These are phyloP conservation scores for Fusarium tjaetaba DNA, from an alignment of 2,329 filamentous ascomycete genomes.

Conservation along the genomic window DNA sequence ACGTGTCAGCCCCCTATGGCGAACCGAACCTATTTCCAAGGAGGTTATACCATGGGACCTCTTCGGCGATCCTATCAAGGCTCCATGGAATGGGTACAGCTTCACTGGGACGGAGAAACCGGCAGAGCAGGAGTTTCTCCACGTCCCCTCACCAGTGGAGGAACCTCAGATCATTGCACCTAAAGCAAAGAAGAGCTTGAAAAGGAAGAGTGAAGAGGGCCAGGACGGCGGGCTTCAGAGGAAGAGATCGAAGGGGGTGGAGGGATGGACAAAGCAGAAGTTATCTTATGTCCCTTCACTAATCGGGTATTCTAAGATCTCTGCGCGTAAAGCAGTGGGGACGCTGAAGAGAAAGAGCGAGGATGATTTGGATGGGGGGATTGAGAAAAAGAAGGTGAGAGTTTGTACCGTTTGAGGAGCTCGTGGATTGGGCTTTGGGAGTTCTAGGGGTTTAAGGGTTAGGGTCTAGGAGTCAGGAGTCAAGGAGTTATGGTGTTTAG, in stretches of 20 bases:
- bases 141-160: background rate
- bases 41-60: background rate
- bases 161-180: background rate
- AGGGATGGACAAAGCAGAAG: background rate
- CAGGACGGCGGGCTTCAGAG: accelerated
- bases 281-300: background rate
- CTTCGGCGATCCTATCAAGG: background rate
- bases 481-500: background rate
- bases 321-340: background rate
- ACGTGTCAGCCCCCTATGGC: background rate
- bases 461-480: background rate
- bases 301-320: accelerated
- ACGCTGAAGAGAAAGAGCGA: background rate
- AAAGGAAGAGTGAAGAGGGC: background rate
- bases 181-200: background rate
- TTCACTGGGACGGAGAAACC: background rate
- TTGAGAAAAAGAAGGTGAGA: background rate
- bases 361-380: background rate
- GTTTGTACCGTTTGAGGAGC: background rate
- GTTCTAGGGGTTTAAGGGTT: background rate
- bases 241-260: background rate
- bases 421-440: background rate
- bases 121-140: background rate
- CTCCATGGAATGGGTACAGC: too few species aligned
- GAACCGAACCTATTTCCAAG: background rate